These are phyloP conservation scores for Stentor roeselii DNA, from an alignment of 73 alveolate species.

Conservation along the genomic window DNA sequence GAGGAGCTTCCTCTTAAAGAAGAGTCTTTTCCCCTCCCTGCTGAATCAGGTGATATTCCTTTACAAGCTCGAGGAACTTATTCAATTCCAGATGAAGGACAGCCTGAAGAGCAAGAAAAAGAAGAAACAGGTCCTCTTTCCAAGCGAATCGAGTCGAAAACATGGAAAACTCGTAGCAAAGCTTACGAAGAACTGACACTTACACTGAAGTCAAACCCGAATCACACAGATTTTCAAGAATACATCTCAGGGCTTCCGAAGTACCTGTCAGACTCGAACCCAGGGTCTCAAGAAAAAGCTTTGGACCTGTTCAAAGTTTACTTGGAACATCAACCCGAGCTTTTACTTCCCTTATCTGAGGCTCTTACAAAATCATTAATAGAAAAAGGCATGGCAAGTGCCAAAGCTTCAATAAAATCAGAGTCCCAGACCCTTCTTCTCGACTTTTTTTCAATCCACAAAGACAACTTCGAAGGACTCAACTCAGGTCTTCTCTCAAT, in stretches of 20 bases:
- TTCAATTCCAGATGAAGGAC: conserved; percentile 23
- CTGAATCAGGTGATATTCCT: neutral
- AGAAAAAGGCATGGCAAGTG: conserved; percentile 71
- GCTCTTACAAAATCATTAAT: conserved; percentile 47
- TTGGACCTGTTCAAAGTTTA: conserved; percentile 49
- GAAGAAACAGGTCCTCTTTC: conserved; percentile 49
- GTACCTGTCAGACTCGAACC: conserved; percentile 58
- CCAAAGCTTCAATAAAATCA: conserved; percentile 51
- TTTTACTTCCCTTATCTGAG: conserved; percentile 30
- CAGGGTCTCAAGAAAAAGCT: conserved; percentile 76
- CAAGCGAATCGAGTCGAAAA: conserved; percentile 49
- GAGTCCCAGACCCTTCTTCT: conserved; percentile 50
- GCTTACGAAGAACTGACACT: conserved; percentile 69
- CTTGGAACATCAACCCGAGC: conserved; percentile 41
- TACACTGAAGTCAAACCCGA: conserved; percentile 34
- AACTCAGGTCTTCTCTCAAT: conserved; percentile 44
- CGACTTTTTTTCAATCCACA: conserved; percentile 54
- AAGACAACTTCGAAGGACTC: conserved; percentile 51
- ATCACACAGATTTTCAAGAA: conserved; percentile 38
- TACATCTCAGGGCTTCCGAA: conserved; percentile 50
- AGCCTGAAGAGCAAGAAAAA: conserved; percentile 19
- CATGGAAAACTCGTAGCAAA: conserved; percentile 46
- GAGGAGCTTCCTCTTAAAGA: neutral
- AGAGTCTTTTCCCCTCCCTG: neutral
- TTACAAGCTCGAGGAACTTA: conserved; percentile 16